A percentile compares a stretch with the other conserved stretches of the same genome.
phyloP scores from a whole-genome alignment of 345 rosid species.

The Leavenworthia alabamica region DNA sequence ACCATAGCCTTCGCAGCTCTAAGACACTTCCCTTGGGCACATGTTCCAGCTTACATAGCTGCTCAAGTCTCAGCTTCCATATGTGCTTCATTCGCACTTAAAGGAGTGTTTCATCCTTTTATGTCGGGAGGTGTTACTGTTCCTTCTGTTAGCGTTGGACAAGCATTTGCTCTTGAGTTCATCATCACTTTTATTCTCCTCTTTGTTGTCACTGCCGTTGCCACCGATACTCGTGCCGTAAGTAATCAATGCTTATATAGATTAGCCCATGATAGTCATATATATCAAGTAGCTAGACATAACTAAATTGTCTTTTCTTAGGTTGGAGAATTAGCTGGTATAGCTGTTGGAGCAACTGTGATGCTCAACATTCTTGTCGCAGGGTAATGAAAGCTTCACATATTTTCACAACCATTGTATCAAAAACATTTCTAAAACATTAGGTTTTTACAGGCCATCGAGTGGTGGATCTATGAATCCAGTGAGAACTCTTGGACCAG shows the following conservation, averaged over 20 bases:
- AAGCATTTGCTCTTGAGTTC: constrained; percentile 94
- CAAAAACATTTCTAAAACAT: constrained; percentile 1
- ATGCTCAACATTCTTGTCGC: constrained; percentile 91
- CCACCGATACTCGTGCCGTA: constrained; percentile 98
- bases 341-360: constrained; percentile 97
- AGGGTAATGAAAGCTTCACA: constrained; percentile 38
- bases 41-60: constrained; percentile 80
- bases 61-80: constrained; percentile 90
- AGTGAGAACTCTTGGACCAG: constrained; percentile 74
- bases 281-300: not conserved
- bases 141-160: constrained; percentile 66
- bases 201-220: constrained; percentile 90
- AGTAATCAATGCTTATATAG: not conserved
- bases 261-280: not conserved
- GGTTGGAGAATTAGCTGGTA: constrained; percentile 98
- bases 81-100: constrained; percentile 89
- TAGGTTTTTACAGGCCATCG: constrained; percentile 52
- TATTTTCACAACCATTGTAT: not conserved
- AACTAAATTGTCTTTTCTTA: constrained; percentile 13
- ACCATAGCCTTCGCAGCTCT: constrained; percentile 84
- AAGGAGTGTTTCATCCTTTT: constrained; percentile 75
- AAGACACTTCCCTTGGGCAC: constrained; percentile 92
- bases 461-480: constrained; percentile 63
- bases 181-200: constrained; percentile 82
- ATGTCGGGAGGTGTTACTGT: constrained; percentile 97